Conservation (phyloP, 1,284 basidiomycete genomes). For the Ganoderma lucidum region DNA sequence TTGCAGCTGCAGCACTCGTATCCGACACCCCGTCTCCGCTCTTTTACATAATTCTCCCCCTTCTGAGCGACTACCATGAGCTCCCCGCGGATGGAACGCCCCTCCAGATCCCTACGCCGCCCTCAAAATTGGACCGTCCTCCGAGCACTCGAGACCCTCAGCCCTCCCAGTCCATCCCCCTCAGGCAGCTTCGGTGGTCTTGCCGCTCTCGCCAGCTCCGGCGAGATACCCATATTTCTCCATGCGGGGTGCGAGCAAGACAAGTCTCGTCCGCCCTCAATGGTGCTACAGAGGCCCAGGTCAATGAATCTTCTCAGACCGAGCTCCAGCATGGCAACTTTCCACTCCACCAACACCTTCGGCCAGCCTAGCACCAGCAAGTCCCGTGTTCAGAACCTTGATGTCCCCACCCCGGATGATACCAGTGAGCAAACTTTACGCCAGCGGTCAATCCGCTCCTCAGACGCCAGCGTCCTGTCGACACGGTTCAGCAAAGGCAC, state of each 20-base stretch:
- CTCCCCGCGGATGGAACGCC: not conserved
- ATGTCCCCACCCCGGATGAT: constrained; percentile 11
- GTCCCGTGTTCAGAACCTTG: not conserved
- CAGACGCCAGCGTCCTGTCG: constrained; percentile 15
- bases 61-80: not conserved
- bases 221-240: constrained; percentile 64
- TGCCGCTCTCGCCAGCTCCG: constrained; percentile 52
- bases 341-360: constrained; percentile 40
- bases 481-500: constrained; percentile 19
- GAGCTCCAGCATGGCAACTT: constrained; percentile 30
- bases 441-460: constrained; percentile 4
- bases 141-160: constrained; percentile 50
- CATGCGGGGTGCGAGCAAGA: constrained; percentile 38
- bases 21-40: not conserved
- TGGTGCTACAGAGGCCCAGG: not conserved
- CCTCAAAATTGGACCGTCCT: constrained; percentile 45
- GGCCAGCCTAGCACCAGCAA: constrained; percentile 20
- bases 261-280: not conserved
- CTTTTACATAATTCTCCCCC: not conserved
- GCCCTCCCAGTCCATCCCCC: constrained; percentile 54
- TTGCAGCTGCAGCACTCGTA: not conserved
- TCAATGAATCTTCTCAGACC: constrained; percentile 19
- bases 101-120: constrained; percentile 15
- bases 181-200: constrained; percentile 51
- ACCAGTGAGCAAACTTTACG: constrained; percentile 21